Base-by-base conservation (phyloP, 1,284 basidiomycete species). In the Anthracocystis walkeri region DNA sequence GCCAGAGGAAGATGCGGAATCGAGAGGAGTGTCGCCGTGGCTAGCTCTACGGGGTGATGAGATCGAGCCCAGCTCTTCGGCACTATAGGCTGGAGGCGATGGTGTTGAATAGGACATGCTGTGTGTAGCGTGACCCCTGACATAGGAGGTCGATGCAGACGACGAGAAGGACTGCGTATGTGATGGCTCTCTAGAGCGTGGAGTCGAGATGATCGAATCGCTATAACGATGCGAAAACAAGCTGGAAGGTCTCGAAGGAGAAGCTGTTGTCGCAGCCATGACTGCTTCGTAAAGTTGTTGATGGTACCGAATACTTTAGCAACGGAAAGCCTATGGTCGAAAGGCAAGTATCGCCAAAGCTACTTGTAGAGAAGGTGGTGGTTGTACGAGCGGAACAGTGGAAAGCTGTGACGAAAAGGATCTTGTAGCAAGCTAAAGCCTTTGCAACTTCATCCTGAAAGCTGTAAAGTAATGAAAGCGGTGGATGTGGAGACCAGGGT, bases 201-300 rank as follows among this genome's bases (percentile, higher is more conserved):
- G n/a, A n/a, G 54, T 4, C 8, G 62, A 41, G 35, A 65, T n/a
- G 20, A 45, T 61, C 1, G 67, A 49, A 16, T 58, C 46, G 23
- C 49, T 61, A 18, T 61, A 70, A 23, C 62, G 61, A 48, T 65
- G 58, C 16, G 40, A 48, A 11, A 54, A 41, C 14, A 61, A 46
- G 44, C 46, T 45, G 50, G 68, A n/a, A 11, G 60, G 51, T n/a
- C 50, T 53, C 33, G 62, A 46, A 10, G 58, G 42, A 11, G 58
- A 29, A 35, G 58, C 50, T 11, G 68, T 58, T 6, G 62, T 61
- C 20, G 62, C 68, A 12, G 58, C 58, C 68, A 70, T 70, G 55
- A 18, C 50, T 16, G 4, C 18, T 20, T 7, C 20, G 20, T 35
- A 18, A 27, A 5, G 35, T 12, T 16, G 35, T 4, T 38, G 35